Evolutionary conservation across 2,329 filamentous ascomycete genomes (phyloP), one percentile per base, ranked within the genome.

Genomic region (Chaetomium sp.): DNA sequence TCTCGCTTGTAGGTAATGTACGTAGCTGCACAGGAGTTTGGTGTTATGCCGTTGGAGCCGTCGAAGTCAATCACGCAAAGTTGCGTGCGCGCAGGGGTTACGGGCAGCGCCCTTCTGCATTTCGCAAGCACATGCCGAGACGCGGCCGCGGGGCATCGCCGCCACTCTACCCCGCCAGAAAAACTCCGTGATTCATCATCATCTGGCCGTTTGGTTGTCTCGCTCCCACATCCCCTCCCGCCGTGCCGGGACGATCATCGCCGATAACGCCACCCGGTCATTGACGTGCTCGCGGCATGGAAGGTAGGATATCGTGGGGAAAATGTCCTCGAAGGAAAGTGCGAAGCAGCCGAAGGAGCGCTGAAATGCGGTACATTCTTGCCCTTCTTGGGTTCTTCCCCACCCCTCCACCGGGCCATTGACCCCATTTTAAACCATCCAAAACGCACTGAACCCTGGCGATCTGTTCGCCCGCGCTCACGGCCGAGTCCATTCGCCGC

Each of bases 31-130:
- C 11, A 38, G 36, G 36, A 27, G 19, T 27, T 27, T 38, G 7
- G 36, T 38, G 36, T 8, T 38, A 2, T 12, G 14, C 3, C 45
- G 12, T 8, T 37, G 10, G 7, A 11, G 32, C 1, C 46, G 46
- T 37, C 50, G 54, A 44, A 49, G 10, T 14, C 43, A 57, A 61
- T 59, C 58, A 61, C 58, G 59, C 59, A 57, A 60, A 34, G 8
- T 61, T 49, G 53, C 57, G 59, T 52, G 53, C 58, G 45, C 36
- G 46, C 57, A 48, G 44, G 52, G 50, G 50, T 8, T 19, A 7
- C 11, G 40, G 19, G 19, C 19, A 27, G 19, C 19, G 19, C 19
- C 19, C 38, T 19, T 44, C 49, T 46, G 53, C 44, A 56, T 42
- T 37, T 34, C 37, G 50, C 38, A 3, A 50, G 19, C 36, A 12